Evolutionary conservation across 2,329 filamentous ascomycete species (phyloP), one percentile per base, ranked within the genome.

Genomic region (Apiospora rasikravindrae): DNA sequence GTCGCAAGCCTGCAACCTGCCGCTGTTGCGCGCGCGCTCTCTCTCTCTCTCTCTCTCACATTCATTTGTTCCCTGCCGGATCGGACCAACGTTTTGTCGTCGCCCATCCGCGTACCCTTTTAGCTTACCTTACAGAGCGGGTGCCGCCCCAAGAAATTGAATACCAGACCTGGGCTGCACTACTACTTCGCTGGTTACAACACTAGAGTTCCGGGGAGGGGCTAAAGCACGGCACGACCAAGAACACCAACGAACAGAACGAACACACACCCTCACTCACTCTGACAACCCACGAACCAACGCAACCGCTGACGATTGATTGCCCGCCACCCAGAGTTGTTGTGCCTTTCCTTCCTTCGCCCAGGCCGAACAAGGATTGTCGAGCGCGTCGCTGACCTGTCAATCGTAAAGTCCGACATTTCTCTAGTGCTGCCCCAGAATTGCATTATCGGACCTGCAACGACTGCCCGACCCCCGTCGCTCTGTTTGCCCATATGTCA

Each of bases 181-280:
- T 40, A 64, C 57, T n/a, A 64, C 57, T 64, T 51, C 37, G 57
- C 57, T 64, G 57, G 57, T 64, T 64, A 64, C 57, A 68, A 45
- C 66, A 44, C 66, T 45, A 44, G 66, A 68, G 57, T 64, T 69
- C 67, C 47, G 67, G 67, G 67, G 67, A 69, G 67, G 67, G 67
- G 67, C 67, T 69, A 69, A 45, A 49, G 67, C 44, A 69, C 67
- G 67, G 47, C 67, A 69, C 44, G 67, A 69, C 67, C 57, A 64
- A 26, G 40, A 68, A 11, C 66, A 68, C 44, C 66, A 68, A 14
- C 66, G 42, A 68, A 57, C 68, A 53, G 49, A 47, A 69, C 47
- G 49, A 47, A 69, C 47, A 69, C 67, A 69, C 68, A 69, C 68
- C 11, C 66, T 26, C 66, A 6, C 64, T 29, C 64, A 22, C 16